Base-by-base conservation (phyloP, 345 rosid genomes). In the Mallotus nudiflorus region DNA sequence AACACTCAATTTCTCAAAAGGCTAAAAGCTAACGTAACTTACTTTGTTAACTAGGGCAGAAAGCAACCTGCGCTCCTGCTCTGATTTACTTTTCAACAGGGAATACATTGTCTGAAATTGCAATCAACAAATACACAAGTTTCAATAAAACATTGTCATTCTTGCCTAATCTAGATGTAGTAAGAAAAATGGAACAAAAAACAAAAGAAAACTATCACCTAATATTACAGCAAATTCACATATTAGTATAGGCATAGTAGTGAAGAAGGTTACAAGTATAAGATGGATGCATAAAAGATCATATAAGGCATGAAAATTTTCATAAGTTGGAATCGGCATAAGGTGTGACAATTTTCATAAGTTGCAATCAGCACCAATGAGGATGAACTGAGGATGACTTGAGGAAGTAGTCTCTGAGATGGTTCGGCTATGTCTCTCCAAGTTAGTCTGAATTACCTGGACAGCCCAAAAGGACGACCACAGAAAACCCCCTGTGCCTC, bases 11-110 rank as follows among this genome's bases (percentile, higher is more conserved):
- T 6, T 40, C 25, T 45, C 62, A 37, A 35, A 64, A 25, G 44
- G 50, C 57, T 53, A 64, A 70, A 28, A 55, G 51, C 58, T 24
- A 68, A 39, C 48, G 18, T 16, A 62, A 63, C 85, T 82, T 79
- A 89, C 99, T 84, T 95, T 95, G 86, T 95, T 95, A 72, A 95
- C 97, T 51, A 92, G 78, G 19, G 86, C 87, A 80, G 89, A 85
- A 24, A 95, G 93, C 80, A 95, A 83, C 78, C 84, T 86, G 40
- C 93, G 91, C 75, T 95, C 99, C 80, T 86, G 99, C 78, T 92
- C 97, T 63, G 99, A 84, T 83, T 92, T 95, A 82, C 90, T 90
- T 72, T 90, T 85, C 73, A 95, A 82, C 74, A 92, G 74, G 25
- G 81, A 78, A 78, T 82, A 95, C 69, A 92, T 82, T 20, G 86